A percentile compares a stretch with the other conserved stretches of the same genome.
phyloP scores from a whole-genome alignment of 768 basidiomycete species.

The Strobilomyces echinocephalus region DNA sequence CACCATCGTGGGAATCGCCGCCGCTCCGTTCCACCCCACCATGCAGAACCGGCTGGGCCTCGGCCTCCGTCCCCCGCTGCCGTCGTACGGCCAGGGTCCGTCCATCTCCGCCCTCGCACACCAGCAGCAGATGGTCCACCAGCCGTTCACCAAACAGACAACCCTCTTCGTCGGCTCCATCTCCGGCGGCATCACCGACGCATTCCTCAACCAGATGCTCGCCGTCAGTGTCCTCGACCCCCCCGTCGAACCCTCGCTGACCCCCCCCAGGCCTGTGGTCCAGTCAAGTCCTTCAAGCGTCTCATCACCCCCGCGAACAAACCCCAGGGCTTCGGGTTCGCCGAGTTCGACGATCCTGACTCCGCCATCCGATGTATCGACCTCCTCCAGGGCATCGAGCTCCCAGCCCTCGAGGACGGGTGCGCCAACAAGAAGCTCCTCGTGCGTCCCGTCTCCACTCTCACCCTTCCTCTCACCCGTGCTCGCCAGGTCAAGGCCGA shows the following conservation, averaged over 20 bases:
- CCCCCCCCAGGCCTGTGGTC: slow-evolving; percentile 73
- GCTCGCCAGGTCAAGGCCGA: slow-evolving; percentile 81
- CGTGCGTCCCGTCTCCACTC: slow-evolving; percentile 48
- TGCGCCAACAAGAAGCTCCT: slow-evolving; percentile 60
- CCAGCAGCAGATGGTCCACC: slow-evolving; percentile 63
- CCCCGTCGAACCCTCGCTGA: background rate
- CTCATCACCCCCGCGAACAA: slow-evolving; percentile 90
- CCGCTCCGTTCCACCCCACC: background rate
- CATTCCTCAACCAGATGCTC: slow-evolving; percentile 73
- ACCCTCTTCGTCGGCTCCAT: slow-evolving; percentile 92
- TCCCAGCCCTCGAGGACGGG: slow-evolving; percentile 59
- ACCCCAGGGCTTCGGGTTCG: slow-evolving; percentile 96
- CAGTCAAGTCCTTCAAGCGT: slow-evolving; percentile 85
- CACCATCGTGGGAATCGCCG: slow-evolving; percentile 46
- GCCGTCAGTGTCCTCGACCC: slow-evolving; percentile 56
- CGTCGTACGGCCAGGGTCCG: slow-evolving; percentile 86
- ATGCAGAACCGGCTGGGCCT: slow-evolving; percentile 85
- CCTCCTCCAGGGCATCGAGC: slow-evolving; percentile 57
- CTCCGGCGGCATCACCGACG: slow-evolving; percentile 85
- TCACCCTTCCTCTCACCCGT: slow-evolving; percentile 36
- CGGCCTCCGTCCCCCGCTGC: slow-evolving; percentile 83
- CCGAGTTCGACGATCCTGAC: slow-evolving; percentile 91
- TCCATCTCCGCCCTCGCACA: slow-evolving; percentile 88
- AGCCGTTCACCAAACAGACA: slow-evolving; percentile 69
- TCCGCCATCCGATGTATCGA: slow-evolving; percentile 74